These are phyloP conservation scores for Amanita subjunquillea DNA, from an alignment of 768 basidiomycete species.

Conservation along the genomic window DNA sequence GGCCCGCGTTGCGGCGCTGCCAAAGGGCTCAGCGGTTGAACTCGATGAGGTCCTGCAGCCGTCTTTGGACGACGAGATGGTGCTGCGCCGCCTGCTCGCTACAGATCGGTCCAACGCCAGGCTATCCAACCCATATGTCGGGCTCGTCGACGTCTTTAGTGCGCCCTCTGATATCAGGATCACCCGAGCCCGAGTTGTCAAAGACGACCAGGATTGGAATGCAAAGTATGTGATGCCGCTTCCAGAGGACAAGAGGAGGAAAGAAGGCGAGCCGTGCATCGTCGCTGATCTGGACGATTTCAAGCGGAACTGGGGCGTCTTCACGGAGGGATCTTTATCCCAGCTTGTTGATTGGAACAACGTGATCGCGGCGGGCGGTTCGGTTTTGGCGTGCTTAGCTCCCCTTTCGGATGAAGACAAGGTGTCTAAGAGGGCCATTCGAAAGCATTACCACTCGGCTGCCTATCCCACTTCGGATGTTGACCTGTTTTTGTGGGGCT, in stretches of 20 bases:
- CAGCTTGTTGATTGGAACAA: slow-evolving; percentile 55
- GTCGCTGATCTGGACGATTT: slow-evolving; percentile 44
- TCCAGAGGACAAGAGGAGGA: slow-evolving; percentile 29
- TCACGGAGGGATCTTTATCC: slow-evolving; percentile 51
- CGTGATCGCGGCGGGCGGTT: slow-evolving; percentile 51
- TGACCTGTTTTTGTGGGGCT: slow-evolving; percentile 52
- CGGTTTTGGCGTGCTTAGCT: slow-evolving; percentile 45
- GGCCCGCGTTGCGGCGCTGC: neutral
- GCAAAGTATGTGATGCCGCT: slow-evolving; percentile 30
- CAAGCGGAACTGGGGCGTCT: slow-evolving; percentile 54
- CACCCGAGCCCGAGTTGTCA: slow-evolving; percentile 3
- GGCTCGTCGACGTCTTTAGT: slow-evolving; percentile 2
- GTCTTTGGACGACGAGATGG: slow-evolving; percentile 5
- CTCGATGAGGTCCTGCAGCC: slow-evolving; percentile 1
- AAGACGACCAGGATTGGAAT: neutral
- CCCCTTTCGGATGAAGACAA: slow-evolving; percentile 39
- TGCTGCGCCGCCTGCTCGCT: slow-evolving; percentile 1
- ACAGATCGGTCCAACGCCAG: slow-evolving; percentile 1
- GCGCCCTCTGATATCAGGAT: slow-evolving; percentile 4
- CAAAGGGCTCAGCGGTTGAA: neutral
- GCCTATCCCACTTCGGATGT: slow-evolving; percentile 54
- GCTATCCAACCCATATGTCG: slow-evolving; percentile 2
- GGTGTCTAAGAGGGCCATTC: slow-evolving; percentile 42
- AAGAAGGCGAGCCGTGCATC: slow-evolving; percentile 40
- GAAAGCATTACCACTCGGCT: slow-evolving; percentile 45